phyloP scores from a whole-genome alignment of 2,329 filamentous ascomycete genomes.

The Furcasterigmium sp. region DNA sequence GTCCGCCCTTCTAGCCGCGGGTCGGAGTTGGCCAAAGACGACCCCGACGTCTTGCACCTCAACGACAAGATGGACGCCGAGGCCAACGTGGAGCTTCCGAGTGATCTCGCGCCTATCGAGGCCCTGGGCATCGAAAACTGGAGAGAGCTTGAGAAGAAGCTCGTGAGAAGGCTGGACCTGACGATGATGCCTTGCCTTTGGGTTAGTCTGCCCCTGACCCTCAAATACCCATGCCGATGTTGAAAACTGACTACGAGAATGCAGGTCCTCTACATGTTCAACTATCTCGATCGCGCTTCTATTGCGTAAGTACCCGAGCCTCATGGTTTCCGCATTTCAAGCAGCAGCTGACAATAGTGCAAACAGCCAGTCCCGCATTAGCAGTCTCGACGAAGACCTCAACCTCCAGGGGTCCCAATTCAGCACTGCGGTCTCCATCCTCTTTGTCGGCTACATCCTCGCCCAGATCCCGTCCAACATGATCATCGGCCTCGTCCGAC shows the following conservation, averaged over 20 bases:
- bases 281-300: conserved; percentile 16
- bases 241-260: no score
- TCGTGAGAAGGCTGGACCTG: conserved; percentile 13
- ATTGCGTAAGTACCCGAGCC: conserved; percentile 8
- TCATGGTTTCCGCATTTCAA: not conserved
- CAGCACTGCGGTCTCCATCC: conserved; percentile 15
- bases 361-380: conserved; percentile 12
- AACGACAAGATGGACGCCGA: not conserved
- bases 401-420: conserved; percentile 13
- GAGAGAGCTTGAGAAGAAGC: conserved; percentile 13
- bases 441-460: conserved; percentile 26
- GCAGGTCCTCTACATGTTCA: conserved; percentile 15
- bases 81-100: not conserved
- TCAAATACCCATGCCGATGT: not conserved
- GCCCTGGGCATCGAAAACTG: conserved; percentile 14
- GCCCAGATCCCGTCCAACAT: conserved; percentile 38
- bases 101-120: conserved; percentile 6
- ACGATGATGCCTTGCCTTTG: conserved; percentile 14
- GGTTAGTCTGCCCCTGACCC: conserved; percentile 3
- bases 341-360: no score
- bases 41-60: not conserved
- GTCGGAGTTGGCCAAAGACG: no score
- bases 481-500: conserved; percentile 34
- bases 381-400: conserved; percentile 13
- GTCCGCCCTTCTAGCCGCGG: no score